These are phyloP conservation scores for Carpinus viminea DNA, from an alignment of 306 rosid species.

Conservation along the genomic window DNA sequence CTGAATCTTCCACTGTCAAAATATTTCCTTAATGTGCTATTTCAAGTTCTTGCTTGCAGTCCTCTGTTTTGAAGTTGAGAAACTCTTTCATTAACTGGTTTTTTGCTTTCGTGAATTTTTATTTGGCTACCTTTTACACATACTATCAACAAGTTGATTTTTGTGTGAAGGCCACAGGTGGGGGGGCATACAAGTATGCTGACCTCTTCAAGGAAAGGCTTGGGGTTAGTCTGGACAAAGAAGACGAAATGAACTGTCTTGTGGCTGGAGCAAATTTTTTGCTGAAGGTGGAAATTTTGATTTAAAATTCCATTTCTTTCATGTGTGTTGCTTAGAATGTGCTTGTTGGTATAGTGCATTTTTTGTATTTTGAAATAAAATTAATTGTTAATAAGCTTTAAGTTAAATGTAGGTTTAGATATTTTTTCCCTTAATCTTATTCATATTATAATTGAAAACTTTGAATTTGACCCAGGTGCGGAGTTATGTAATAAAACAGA, in stretches of 20 bases:
- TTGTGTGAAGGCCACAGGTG: constrained; percentile 92
- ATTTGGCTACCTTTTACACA: neutral
- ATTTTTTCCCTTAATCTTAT: neutral
- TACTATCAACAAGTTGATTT: constrained; percentile 15
- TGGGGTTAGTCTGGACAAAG: constrained; percentile 95
- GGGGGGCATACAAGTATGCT: constrained; percentile 96
- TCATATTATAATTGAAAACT: neutral
- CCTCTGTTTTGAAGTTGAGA: neutral
- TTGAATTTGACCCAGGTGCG: neutral
- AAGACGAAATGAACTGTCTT: constrained; percentile 97
- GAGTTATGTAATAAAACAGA: neutral
- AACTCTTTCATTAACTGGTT: neutral
- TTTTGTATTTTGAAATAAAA: neutral
- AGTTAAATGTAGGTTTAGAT: constrained; percentile 8
- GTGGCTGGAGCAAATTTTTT: constrained; percentile 97
- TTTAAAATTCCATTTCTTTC: constrained; percentile 21
- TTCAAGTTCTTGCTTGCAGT: constrained; percentile 2
- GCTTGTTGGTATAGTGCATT: constrained; percentile 8
- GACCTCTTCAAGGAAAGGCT: constrained; percentile 98
- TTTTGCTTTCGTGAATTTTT: neutral
- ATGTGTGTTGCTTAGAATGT: constrained; percentile 11
- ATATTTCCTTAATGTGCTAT: neutral
- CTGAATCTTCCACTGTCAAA: neutral
- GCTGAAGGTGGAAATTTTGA: constrained; percentile 70
- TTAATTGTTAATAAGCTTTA: neutral